These are phyloP conservation scores for Leucogyrophana mollusca DNA, from an alignment of 768 basidiomycete genomes.

Conservation along the genomic window DNA sequence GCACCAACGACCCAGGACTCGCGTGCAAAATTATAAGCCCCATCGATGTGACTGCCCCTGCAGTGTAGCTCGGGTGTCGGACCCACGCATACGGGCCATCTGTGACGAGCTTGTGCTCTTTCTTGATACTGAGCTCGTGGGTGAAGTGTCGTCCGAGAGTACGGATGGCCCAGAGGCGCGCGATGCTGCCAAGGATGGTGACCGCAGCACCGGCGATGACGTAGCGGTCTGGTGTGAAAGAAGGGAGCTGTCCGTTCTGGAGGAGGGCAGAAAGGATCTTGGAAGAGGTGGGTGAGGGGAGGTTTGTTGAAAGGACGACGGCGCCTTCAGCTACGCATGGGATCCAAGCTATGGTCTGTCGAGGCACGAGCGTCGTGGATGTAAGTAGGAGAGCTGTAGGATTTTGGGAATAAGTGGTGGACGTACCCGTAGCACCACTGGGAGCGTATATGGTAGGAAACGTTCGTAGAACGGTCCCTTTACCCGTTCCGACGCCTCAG, in stretches of 20 bases:
- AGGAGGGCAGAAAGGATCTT: conserved; percentile 17
- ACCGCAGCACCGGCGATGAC: conserved; percentile 29
- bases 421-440: conserved; percentile 23
- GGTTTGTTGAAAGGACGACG: conserved; percentile 16
- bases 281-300: conserved; percentile 19
- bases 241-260: conserved; percentile 17
- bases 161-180: conserved; percentile 37
- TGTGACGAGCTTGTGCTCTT: conserved; percentile 29
- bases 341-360: conserved; percentile 24
- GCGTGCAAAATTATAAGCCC: conserved; percentile 32
- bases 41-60: conserved; percentile 16
- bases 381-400: not conserved
- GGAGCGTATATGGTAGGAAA: conserved; percentile 17
- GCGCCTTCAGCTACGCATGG: conserved; percentile 27
- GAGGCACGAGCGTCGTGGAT: not conserved
- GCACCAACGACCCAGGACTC: conserved; percentile 28
- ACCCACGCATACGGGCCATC: conserved; percentile 34
- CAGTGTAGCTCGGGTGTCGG: conserved; percentile 35
- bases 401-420: not conserved
- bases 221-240: conserved; percentile 17
- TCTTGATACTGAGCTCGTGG: conserved; percentile 30
- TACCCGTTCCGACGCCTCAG: conserved; percentile 18
- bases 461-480: conserved; percentile 19
- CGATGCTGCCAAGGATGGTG: conserved; percentile 24
- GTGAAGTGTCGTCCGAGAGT: conserved; percentile 34